Evolutionary conservation across 2,329 filamentous ascomycete species (phyloP), one percentile per base, ranked within the genome.

Genomic region (Alternaria conjuncta): DNA sequence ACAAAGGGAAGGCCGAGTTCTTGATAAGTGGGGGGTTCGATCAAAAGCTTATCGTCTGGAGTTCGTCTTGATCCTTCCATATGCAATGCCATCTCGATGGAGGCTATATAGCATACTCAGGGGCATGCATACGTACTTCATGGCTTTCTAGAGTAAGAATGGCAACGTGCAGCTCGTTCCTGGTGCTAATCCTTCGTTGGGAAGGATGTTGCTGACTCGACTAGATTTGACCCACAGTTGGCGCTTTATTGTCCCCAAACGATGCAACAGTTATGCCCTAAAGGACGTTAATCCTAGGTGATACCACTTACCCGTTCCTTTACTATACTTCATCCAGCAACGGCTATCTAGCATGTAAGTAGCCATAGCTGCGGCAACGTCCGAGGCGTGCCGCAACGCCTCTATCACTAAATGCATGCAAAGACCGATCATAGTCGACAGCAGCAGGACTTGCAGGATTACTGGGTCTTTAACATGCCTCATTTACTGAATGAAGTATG

Each of bases 1-100:
- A 36, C 32, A 32, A 46, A 26, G 46, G 46, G 67, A 69, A 53
- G n/a, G 81, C 83, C 63, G 88, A 90, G 75, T 83, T 85, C 75
- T 71, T 90, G 57, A 81, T 90, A 28, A 89, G 86, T 77, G 88
- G 88, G 23, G 89, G 88, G 1, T 90, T 90, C 76, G 88, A 90
- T 78, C 87, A 87, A 71, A 84, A 79, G 65, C 76, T 90, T 64
- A 82, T 90, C 65, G 75, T 89, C 32, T 90, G 88, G 88, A 66
- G 55, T 36, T 21, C 56, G 26, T 65, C 23, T 25, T 59, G n/a
- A 60, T 53, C 28, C 43, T 25, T 53, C 15, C 36, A 21, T 41
- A 47, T 23, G 30, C 20, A 53, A 11, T 23, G 13, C 26, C 26
- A 23, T 60, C 32, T 43, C 6, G n/a, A 41, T 12, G n/a, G 36